Conservation (phyloP, 352 stramenopile species). For the Plasmopara halstedii region DNA sequence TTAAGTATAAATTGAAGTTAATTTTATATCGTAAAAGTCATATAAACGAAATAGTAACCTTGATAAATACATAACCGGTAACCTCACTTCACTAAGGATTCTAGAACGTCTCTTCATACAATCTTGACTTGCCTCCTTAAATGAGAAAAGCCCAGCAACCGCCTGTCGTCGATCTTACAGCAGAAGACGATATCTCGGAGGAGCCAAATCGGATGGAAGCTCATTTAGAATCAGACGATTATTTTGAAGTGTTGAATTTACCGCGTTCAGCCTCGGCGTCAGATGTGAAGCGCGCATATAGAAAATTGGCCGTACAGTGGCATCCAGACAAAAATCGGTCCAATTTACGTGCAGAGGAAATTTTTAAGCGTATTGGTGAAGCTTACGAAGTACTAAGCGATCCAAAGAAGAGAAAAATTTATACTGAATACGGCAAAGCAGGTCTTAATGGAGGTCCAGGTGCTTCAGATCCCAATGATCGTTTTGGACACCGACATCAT, state of each 20-base stretch:
- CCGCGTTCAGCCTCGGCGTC: slow-evolving; percentile 26
- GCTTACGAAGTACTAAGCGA: slow-evolving; percentile 88
- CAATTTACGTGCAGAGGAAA: slow-evolving; percentile 70
- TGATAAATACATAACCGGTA: slow-evolving; percentile 3
- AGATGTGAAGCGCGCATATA: slow-evolving; percentile 64
- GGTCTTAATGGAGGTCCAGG: slow-evolving; percentile 10
- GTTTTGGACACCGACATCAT: slow-evolving; percentile 20
- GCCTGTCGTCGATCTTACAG: slow-evolving; percentile 16
- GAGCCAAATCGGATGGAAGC: slow-evolving; percentile 3
- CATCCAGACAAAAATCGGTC: slow-evolving; percentile 92
- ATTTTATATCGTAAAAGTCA: too few relatives aligned
- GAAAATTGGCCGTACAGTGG: slow-evolving; percentile 79
- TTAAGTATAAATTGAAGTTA: neutral
- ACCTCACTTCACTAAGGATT: slow-evolving; percentile 1
- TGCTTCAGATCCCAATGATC: slow-evolving; percentile 2
- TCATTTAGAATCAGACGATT: slow-evolving; percentile 64
- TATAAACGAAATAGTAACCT: neutral
- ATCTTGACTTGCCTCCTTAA: neutral
- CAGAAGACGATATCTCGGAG: slow-evolving; percentile 1
- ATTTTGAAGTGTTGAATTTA: slow-evolving; percentile 58
- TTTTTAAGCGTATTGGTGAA: slow-evolving; percentile 86
- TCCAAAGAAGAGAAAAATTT: slow-evolving; percentile 40
- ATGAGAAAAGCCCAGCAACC: slow-evolving; percentile 3
- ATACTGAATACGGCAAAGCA: slow-evolving; percentile 42
- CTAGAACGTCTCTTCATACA: slow-evolving; percentile 11